A percentile compares a stretch with the other conserved stretches of the same genome.
These are phyloP conservation scores for Aphanomyces cochlioides DNA, from an alignment of 352 stramenopile genomes.

Conservation along the genomic window DNA sequence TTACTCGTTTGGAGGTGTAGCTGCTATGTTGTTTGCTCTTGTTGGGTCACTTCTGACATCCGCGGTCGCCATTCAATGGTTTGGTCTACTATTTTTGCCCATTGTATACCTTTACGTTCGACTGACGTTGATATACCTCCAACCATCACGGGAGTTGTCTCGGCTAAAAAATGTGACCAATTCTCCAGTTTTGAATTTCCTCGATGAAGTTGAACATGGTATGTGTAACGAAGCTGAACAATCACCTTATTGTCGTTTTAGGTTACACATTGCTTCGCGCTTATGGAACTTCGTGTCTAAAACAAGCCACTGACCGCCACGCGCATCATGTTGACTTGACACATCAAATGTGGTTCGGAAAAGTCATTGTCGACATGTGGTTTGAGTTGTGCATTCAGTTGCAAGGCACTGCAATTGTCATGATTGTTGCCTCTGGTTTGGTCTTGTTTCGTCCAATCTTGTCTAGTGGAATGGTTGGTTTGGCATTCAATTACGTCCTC, in stretches of 20 bases:
- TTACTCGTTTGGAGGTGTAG: conserved; percentile 47
- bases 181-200: conserved; percentile 43
- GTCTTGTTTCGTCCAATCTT: conserved; percentile 53
- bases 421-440: conserved; percentile 64
- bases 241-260: conserved; percentile 33
- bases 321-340: conserved; percentile 53
- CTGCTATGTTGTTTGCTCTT: conserved; percentile 71
- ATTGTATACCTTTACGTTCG: conserved; percentile 77
- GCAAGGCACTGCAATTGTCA: conserved; percentile 80
- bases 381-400: conserved; percentile 81
- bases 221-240: neutral
- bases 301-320: conserved; percentile 44
- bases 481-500: conserved; percentile 87
- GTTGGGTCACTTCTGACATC: conserved; percentile 82
- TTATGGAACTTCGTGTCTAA: conserved; percentile 33
- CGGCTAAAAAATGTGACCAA: conserved; percentile 39
- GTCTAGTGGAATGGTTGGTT: conserved; percentile 67
- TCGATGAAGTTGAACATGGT: conserved; percentile 29
- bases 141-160: conserved; percentile 43
- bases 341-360: conserved; percentile 70
- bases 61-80: conserved; percentile 46
- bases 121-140: conserved; percentile 40
- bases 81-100: conserved; percentile 67
- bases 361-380: conserved; percentile 69
- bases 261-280: conserved; percentile 39